These are phyloP conservation scores for Aspergillus wentii DNA, from an alignment of 495 filamentous ascomycete genomes.

Conservation along the genomic window DNA sequence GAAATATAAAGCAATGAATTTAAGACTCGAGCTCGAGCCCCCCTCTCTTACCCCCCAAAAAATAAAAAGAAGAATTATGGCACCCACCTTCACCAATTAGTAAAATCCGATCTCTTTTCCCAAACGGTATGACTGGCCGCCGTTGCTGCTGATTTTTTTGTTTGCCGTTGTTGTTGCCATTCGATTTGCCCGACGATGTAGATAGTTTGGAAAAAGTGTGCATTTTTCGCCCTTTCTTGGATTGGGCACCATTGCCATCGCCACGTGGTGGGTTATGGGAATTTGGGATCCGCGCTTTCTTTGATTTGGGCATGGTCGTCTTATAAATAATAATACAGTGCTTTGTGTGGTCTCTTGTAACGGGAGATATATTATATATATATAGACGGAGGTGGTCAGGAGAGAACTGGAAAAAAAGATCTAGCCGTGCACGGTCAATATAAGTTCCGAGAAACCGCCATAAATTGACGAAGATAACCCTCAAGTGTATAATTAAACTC, in stretches of 20 bases:
- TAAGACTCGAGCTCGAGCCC: too few species aligned
- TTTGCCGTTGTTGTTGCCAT: not conserved
- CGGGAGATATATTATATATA: too few species aligned
- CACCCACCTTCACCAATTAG: constrained; percentile 76
- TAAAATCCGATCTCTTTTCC: constrained; percentile 64
- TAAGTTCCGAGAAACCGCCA: too few species aligned
- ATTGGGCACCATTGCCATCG: constrained; percentile 1
- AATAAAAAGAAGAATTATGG: constrained; percentile 3
- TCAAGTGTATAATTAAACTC: too few species aligned
- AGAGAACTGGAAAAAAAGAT: too few species aligned
- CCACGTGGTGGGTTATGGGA: not conserved
- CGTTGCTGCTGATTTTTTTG: constrained; percentile 22
- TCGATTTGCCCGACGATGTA: constrained; percentile 2
- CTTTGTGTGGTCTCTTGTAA: too few species aligned
- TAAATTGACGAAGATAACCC: too few species aligned
- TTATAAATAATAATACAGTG: too few species aligned
- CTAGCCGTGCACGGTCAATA: too few species aligned
- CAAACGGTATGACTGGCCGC: constrained; percentile 69
- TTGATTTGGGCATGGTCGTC: constrained; percentile 12
- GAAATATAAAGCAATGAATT: not conserved
- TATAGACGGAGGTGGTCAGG: too few species aligned
- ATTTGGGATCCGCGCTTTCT: constrained; percentile 7
- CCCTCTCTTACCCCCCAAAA: too few species aligned
- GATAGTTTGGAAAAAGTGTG: constrained; percentile 19
- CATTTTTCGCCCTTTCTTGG: constrained; percentile 18